Conservation (phyloP, 192 early-diverging fungal species). For the Backusella sp. region DNA sequence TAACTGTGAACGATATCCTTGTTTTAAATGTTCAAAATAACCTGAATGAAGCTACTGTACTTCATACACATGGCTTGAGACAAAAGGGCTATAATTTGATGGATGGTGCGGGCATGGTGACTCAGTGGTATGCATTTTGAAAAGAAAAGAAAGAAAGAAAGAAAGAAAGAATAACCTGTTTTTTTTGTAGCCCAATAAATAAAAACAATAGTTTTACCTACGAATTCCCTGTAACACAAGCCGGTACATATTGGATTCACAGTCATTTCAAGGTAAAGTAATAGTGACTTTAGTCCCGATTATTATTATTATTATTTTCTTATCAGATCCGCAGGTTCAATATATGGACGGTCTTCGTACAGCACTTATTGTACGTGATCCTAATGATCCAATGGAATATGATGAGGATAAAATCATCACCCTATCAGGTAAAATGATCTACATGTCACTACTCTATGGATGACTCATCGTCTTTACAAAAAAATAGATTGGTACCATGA, state of each 20-base stretch:
- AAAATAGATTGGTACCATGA: constrained; percentile 66
- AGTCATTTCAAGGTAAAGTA: constrained; percentile 53
- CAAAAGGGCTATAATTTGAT: constrained; percentile 62
- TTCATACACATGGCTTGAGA: constrained; percentile 81
- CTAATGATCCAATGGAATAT: constrained; percentile 56
- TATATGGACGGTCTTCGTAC: constrained; percentile 82
- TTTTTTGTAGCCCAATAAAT: constrained; percentile 54
- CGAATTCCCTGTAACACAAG: constrained; percentile 60
- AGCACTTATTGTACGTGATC: constrained; percentile 69
- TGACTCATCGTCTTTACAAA: not conserved
- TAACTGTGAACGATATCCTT: constrained; percentile 43
- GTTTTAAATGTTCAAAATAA: constrained; percentile 50
- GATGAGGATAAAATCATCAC: constrained; percentile 69
- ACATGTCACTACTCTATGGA: not conserved
- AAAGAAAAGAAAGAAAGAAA: not conserved
- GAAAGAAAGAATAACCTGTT: not conserved
- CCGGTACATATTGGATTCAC: constrained; percentile 88
- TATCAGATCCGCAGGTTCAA: constrained; percentile 39
- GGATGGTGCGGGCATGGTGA: constrained; percentile 71
- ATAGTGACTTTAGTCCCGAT: not conserved
- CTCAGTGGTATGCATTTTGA: constrained; percentile 52
- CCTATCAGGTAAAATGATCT: constrained; percentile 49
- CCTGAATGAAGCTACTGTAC: constrained; percentile 55
- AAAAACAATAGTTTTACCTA: constrained; percentile 68
- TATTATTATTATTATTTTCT: too few relatives aligned